Evolutionary conservation across 495 filamentous ascomycete genomes (phyloP).

Genomic region (Neurospora sp.): DNA sequence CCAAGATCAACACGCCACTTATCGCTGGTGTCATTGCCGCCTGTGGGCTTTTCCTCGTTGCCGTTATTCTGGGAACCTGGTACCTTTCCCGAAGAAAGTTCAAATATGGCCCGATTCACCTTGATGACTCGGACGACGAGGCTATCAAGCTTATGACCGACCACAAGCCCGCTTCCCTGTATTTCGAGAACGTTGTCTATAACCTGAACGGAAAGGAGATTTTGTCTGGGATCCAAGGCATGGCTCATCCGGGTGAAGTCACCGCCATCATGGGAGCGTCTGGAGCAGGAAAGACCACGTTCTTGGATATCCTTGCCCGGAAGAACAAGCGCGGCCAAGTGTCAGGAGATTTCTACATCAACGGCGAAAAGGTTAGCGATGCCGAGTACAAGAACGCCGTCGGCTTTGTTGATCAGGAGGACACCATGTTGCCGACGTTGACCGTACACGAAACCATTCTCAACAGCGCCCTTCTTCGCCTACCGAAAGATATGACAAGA

Average conservation of each 20-base stretch:
- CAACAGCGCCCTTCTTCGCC: conserved; percentile 80
- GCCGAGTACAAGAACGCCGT: conserved; percentile 81
- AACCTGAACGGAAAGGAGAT: conserved; percentile 80
- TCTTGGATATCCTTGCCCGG: conserved; percentile 89
- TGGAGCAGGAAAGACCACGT: conserved; percentile 94
- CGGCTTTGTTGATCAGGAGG: conserved; percentile 96
- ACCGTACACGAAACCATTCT: conserved; percentile 98
- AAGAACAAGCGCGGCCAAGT: conserved; percentile 91
- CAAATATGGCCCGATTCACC: conserved; percentile 61
- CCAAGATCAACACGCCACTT: conserved; percentile 92
- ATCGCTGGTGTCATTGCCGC: conserved; percentile 92
- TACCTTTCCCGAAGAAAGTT: conserved; percentile 70
- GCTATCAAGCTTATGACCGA: conserved; percentile 73
- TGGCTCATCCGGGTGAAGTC: conserved; percentile 80
- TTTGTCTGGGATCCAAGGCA: conserved; percentile 67
- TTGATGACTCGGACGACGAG: conserved; percentile 90
- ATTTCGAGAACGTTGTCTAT: conserved; percentile 85
- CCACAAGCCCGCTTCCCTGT: conserved; percentile 80
- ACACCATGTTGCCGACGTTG: conserved; percentile 92
- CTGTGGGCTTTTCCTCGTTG: conserved; percentile 77
- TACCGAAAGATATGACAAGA: conserved; percentile 83
- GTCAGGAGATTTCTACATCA: conserved; percentile 80
- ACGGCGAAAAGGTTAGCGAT: conserved; percentile 82
- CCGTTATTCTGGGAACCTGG: conserved; percentile 74
- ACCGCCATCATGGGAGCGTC: conserved; percentile 98